These are phyloP conservation scores for Elaeis oleifera DNA, from an alignment of 202 grass and related monocot species.

Conservation along the genomic window DNA sequence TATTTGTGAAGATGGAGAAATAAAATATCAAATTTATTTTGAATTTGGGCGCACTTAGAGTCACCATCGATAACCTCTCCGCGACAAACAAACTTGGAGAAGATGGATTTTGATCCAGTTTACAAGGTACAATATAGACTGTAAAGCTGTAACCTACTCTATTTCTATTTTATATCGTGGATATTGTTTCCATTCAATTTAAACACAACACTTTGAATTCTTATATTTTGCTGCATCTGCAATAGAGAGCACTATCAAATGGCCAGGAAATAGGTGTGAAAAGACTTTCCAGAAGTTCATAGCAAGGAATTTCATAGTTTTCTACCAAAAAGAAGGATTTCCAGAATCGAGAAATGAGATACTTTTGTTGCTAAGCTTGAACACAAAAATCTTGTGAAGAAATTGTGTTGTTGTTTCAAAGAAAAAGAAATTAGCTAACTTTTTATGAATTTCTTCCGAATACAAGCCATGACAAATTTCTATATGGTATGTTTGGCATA, in stretches of 20 bases:
- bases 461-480: slow-evolving; percentile 48
- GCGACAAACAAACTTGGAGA: slow-evolving; percentile 58
- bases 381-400: slow-evolving; percentile 65
- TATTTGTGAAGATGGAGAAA: not conserved
- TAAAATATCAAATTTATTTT: not conserved
- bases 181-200: not conserved
- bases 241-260: slow-evolving; percentile 42
- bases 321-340: slow-evolving; percentile 17
- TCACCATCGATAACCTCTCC: slow-evolving; percentile 47
- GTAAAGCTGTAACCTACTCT: too few relatives aligned
- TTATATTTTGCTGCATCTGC: not conserved
- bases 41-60: slow-evolving; percentile 3
- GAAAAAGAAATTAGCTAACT: slow-evolving; percentile 58
- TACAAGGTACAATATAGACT: slow-evolving; percentile 43
- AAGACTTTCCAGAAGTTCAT: slow-evolving; percentile 48
- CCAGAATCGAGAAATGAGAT: slow-evolving; percentile 57
- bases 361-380: slow-evolving; percentile 69
- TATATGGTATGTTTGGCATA: slow-evolving; percentile 33
- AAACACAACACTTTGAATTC: too few relatives aligned
- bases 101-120: slow-evolving; percentile 60
- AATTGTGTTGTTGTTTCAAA: slow-evolving; percentile 47
- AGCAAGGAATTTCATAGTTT: slow-evolving; percentile 5
- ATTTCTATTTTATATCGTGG: not conserved
- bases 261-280: slow-evolving; percentile 65
- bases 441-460: slow-evolving; percentile 62